A percentile compares a stretch with the other conserved stretches of the same genome.
These are phyloP conservation scores for Gossypium stocksii DNA, from an alignment of 345 rosid species.

Conservation along the genomic window DNA sequence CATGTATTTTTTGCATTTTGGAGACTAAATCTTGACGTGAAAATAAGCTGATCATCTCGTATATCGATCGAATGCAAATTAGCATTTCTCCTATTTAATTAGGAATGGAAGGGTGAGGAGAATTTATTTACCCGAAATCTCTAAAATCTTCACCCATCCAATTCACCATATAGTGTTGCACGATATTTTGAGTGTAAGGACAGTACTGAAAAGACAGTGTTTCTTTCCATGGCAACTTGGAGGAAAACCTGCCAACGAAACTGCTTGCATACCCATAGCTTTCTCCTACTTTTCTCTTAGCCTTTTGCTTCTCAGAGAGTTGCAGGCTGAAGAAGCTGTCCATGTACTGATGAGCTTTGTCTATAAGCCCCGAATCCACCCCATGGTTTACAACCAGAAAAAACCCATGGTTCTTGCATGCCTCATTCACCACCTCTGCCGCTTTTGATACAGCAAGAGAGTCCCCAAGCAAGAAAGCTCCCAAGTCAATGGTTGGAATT, in stretches of 20 bases:
- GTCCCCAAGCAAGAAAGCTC: constrained; percentile 52
- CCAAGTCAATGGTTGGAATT: constrained; percentile 64
- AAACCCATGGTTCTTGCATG: constrained; percentile 75
- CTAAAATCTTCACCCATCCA: constrained; percentile 57
- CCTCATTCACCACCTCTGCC: constrained; percentile 47
- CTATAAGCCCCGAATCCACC: constrained; percentile 43
- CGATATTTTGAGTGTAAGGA: constrained; percentile 24
- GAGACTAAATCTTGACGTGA: background rate
- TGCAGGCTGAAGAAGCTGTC: constrained; percentile 56
- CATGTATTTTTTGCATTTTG: background rate
- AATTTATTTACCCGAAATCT: constrained; percentile 50
- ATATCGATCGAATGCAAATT: too few relatives aligned
- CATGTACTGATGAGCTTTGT: constrained; percentile 43
- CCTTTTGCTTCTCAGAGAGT: constrained; percentile 51
- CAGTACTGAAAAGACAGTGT: constrained; percentile 65
- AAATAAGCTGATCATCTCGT: background rate
- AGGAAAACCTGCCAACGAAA: constrained; percentile 70
- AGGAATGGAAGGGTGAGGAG: background rate
- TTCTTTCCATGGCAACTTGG: constrained; percentile 93
- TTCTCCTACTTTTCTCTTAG: constrained; percentile 61
- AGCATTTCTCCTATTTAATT: background rate
- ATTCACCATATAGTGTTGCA: constrained; percentile 45
- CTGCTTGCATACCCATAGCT: constrained; percentile 78
- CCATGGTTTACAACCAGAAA: constrained; percentile 76
- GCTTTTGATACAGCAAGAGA: constrained; percentile 36